Evolutionary conservation across 176 grass and related monocot species (phyloP), one percentile per base, ranked within the genome.

Genomic region (Dendrocalamus sinicus): DNA sequence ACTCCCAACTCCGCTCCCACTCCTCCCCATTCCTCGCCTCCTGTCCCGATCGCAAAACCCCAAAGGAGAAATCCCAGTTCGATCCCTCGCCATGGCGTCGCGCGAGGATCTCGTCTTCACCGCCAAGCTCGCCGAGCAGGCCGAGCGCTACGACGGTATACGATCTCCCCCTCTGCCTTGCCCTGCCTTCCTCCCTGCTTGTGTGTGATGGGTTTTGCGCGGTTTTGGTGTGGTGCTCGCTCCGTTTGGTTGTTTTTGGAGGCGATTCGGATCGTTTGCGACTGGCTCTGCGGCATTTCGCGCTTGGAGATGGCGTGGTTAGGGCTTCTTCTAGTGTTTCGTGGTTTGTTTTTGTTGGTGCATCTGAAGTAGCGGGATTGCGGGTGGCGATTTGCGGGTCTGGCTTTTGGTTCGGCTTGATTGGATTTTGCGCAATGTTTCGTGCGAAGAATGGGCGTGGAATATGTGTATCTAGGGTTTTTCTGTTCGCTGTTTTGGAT

Each of bases 41-140:
- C 70, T 72, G 43, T 15, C 23, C 46, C 71, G 46, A 26, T 2
- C n/a, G 46, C 23, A 28, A 51, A 48, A 24, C n/a, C 20, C 10
- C 59, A 12, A 62, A 61, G 53, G 15, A 61, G 19, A 22, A 26
- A 20, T 88, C 57, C 24, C 15, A 70, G 30, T 23, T 47, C 26
- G 44, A 54, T 76, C 73, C 15, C 70, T 67, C 22, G 74, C 28
- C 13, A 85, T 85, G 83, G 61, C 72, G 17, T 59, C 63, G 32
- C 63, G 83, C 20, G 79, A 88, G 24, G 55, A 32, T 32, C 80
- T 76, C 62, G 78, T 88, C 62, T 88, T 82, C 71, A 82, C 14
- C 61, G 86, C 86, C 79, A 88, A 88, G 79, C 62, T 88, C 50
- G 71, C 86, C 71, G 86, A 82, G 86, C 86, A 88, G 60, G 78